Evolutionary conservation across 805 yeast genomes (phyloP), one percentile per base, ranked within the genome.

Genomic region (Metschnikowia cubensis): DNA sequence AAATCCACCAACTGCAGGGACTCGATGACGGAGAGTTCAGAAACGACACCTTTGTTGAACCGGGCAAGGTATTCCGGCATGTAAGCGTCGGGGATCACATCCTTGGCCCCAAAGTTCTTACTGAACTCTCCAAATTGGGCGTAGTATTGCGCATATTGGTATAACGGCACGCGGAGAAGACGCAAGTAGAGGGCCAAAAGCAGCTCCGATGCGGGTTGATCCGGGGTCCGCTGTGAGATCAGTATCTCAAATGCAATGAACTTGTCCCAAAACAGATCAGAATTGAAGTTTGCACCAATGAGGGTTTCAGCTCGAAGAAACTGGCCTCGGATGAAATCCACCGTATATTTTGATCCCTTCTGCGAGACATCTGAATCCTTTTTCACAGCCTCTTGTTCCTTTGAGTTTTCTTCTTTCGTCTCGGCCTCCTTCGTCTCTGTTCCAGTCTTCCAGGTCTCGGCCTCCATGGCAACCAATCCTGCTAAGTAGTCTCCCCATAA

Each of bases 201-300:
- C 21, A 4, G 21, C 8, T 6, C 8, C 13, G 39, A 22, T 22
- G 59, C 56, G 32, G 77, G 69, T 21, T 64, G 61, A 14, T 67
- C 38, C 6, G 21, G 21, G 6, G 25, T 4, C 22, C 46, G 32
- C 21, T 35, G 46, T 13, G 46, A 32, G 6, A 35, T 14, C 39
- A 22, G 46, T 2, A 35, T 22, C 49, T 56, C 61, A 70, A 82
- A 86, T 36, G 77, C 84, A 21, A 92, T 66, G 53, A 81, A 84
- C 48, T 78, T 73, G 63, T 90, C 96, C 98, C 97, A 92, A 44
- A 91, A 68, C 0, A 82, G 73, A 63, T 90, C 95, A 1, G 95
- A 77, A 53, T 84, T 70, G 66, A 88, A 94, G 51, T 90, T 87
- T 33, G 67, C 58, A 0, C 97, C 97, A 39, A 86, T 76, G 13